phyloP scores from a whole-genome alignment of 75 land plant species.

The Pinus tabuliformis region DNA sequence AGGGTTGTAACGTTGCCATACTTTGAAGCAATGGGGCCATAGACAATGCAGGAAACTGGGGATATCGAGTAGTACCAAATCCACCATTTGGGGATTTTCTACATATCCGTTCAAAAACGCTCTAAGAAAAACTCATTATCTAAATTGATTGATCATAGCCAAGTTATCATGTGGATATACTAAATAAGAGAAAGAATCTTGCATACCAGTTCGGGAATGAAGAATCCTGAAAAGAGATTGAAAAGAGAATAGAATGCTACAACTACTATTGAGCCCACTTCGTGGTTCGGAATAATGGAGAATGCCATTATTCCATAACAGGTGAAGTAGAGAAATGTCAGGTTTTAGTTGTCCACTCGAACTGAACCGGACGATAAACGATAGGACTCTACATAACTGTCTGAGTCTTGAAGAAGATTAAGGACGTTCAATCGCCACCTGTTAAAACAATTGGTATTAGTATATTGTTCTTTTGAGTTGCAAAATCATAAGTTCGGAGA shows the following conservation, averaged over 20 bases:
- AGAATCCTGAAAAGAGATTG: slow-evolving; percentile 89
- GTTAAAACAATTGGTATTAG: too few relatives aligned
- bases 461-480: too few relatives aligned
- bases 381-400: slow-evolving; percentile 40
- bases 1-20: slow-evolving; percentile 51
- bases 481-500: too few relatives aligned
- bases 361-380: slow-evolving; percentile 74
- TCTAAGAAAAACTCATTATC: not conserved
- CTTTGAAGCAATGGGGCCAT: slow-evolving; percentile 77
- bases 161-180: too few relatives aligned
- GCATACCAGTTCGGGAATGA: slow-evolving; percentile 41
- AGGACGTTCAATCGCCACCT: slow-evolving; percentile 68
- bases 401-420: slow-evolving; percentile 71
- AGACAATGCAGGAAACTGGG: slow-evolving; percentile 88
- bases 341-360: slow-evolving; percentile 76
- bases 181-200: not conserved
- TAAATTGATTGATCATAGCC: not conserved
- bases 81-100: slow-evolving; percentile 95
- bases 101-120: slow-evolving; percentile 17
- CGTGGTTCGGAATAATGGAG: slow-evolving; percentile 73
- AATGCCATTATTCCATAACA: slow-evolving; percentile 94
- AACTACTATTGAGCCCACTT: slow-evolving; percentile 69
- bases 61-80: slow-evolving; percentile 94
- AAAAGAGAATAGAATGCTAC: slow-evolving; percentile 77
- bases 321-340: slow-evolving; percentile 80